A percentile compares a stretch with the other conserved stretches of the same genome.
Conservation (phyloP, 495 filamentous ascomycete genomes). For the Cercophora samala region DNA sequence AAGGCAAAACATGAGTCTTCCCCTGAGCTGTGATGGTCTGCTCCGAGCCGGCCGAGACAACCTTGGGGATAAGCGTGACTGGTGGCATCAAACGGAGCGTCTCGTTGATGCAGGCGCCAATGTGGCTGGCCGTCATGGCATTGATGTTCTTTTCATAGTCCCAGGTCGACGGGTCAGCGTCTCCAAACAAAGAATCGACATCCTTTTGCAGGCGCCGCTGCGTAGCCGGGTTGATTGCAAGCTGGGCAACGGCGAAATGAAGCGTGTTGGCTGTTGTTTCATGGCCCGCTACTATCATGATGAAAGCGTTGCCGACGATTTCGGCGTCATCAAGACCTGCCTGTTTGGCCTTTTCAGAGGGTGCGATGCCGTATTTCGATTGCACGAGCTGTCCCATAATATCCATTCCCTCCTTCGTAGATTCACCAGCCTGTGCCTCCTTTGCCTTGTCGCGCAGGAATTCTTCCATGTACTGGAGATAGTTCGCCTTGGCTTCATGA, state of each 20-base stretch:
- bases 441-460: constrained; percentile 55
- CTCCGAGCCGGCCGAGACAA: constrained; percentile 40
- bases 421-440: constrained; percentile 46
- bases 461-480: constrained; percentile 62
- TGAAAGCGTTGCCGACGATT: constrained; percentile 68
- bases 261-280: constrained; percentile 67
- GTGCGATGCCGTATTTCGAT: constrained; percentile 38
- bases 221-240: constrained; percentile 55
- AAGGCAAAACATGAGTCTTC: constrained; percentile 48
- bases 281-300: constrained; percentile 69
- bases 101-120: constrained; percentile 67
- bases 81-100: constrained; percentile 62
- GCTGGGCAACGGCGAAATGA: constrained; percentile 58
- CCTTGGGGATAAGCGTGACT: constrained; percentile 60
- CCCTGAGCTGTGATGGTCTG: constrained; percentile 55
- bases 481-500: constrained; percentile 55
- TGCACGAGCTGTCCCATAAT: constrained; percentile 59
- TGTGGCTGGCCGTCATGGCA: constrained; percentile 55
- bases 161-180: constrained; percentile 52
- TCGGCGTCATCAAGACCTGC: constrained; percentile 50
- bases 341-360: constrained; percentile 17
- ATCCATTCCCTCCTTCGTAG: constrained; percentile 53
- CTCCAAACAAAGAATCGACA: constrained; percentile 54
- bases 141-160: constrained; percentile 59
- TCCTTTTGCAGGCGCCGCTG: constrained; percentile 61